Base-by-base conservation (phyloP, 192 early-diverging fungal genomes). In the Backusella tarrabulga region DNA sequence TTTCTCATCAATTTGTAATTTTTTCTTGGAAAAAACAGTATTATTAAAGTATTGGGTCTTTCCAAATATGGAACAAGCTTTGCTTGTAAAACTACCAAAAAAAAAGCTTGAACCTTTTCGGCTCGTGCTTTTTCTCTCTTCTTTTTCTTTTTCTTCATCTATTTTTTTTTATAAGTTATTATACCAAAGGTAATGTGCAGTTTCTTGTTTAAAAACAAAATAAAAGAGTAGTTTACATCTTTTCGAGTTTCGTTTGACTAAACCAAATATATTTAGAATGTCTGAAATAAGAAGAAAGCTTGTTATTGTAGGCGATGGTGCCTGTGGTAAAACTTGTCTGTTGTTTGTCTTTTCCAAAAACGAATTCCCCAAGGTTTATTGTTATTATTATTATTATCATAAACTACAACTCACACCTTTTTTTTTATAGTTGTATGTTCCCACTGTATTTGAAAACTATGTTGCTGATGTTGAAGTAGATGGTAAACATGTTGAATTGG, bases 401-500 rank as follows among this genome's bases (percentile, higher is more conserved):
- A 36, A 46, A 82, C 70, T n/a, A 60, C 77, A 84, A 34, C 73
- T 79, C 19, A 12, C 12, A n/a, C 34, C 29, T 41, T 46, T 56
- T 71, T 11, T 50, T 77, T 21, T 34, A 34, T 50, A 76, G 83
- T 80, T 87, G 42, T 94, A 95, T 81, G 88, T 93, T 32, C 97
- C 97, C 12, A 98, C 97, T 2, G 93, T 97, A 38, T 98, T 97
- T 84, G 97, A 99, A 74, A 97, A 93, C 86, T 94, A 92, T 78
- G 93, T 98, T 67, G 90, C 92, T 34, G 96, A 97, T 76, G 88
- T 99, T 60, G 88, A 92, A 75, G 90, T 93, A 35, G 93, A 97
- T 83, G 93, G 92, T 76, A 92, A 91, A 79, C 84, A 84, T 34
- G 93, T 97, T 14, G 93, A 97, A 81, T 85, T 99, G 36, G 95